Percentiles rank a stretch among this genome's conserved stretches.
Conservation (phyloP, 2,329 filamentous ascomycete species). For the Fusarium oligoseptatum region DNA sequence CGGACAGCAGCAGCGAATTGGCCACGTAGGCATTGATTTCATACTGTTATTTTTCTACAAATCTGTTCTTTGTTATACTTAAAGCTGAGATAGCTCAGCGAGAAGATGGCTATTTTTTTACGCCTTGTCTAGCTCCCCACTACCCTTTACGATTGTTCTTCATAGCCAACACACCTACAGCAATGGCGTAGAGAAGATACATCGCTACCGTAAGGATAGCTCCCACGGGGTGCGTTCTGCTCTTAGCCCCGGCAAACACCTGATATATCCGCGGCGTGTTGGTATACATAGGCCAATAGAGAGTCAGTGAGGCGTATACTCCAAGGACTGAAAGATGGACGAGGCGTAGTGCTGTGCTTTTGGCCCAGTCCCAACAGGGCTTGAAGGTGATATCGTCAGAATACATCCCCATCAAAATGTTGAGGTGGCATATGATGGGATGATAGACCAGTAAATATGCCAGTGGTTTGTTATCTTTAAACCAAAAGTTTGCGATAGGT, state of each 20-base stretch:
- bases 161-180: fast-evolving
- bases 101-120: too few species aligned
- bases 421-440: background rate
- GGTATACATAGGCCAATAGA: background rate
- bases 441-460: background rate
- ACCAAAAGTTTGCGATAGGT: background rate
- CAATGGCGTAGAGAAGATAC: background rate
- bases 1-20: too few species aligned
- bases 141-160: background rate
- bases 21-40: too few species aligned
- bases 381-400: background rate
- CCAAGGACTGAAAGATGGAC: background rate
- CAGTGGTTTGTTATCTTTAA: background rate
- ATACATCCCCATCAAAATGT: background rate
- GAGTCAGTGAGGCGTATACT: background rate
- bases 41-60: too few species aligned
- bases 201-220: background rate
- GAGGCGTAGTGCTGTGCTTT: background rate
- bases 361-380: background rate
- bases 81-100: too few species aligned
- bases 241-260: background rate
- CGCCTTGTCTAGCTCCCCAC: too few species aligned
- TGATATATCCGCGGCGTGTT: background rate
- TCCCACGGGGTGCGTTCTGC: background rate
- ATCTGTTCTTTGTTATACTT: too few species aligned